phyloP scores from a whole-genome alignment of 2,329 filamentous ascomycete species.

The Aureobasidium sp. region DNA sequence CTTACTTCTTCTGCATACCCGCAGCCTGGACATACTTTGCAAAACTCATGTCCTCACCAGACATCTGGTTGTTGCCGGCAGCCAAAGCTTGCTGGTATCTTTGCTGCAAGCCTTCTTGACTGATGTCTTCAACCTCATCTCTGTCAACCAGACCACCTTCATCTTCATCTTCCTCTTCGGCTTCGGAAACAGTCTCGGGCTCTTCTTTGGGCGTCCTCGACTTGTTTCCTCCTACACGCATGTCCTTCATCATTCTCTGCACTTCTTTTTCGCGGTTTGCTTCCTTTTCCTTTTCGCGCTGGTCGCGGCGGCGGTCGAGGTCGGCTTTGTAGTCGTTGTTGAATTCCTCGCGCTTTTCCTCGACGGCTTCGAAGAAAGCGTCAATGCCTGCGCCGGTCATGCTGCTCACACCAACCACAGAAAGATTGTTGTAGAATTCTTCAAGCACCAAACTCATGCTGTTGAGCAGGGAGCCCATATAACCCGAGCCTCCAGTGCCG shows the following conservation, averaged over 20 bases:
- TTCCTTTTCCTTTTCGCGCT: conserved; percentile 68
- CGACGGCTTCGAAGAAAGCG: conserved; percentile 86
- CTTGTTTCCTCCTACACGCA: conserved; percentile 51
- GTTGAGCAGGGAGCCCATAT: conserved; percentile 92
- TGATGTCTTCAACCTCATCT: conserved; percentile 46
- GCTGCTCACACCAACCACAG: conserved; percentile 84
- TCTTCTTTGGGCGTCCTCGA: conserved; percentile 32
- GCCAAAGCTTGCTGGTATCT: conserved; percentile 70
- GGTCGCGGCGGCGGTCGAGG: conserved; percentile 66
- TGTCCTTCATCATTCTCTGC: conserved; percentile 89
- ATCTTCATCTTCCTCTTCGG: conserved; percentile 41
- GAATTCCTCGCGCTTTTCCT: conserved; percentile 82
- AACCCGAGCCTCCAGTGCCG: conserved; percentile 68
- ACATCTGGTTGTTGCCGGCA: conserved; percentile 35
- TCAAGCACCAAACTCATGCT: conserved; percentile 97
- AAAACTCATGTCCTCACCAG: conserved; percentile 22
- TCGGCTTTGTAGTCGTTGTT: conserved; percentile 86
- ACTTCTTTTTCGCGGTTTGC: conserved; percentile 70
- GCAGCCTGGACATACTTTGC: conserved; percentile 20
- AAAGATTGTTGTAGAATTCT: conserved; percentile 92
- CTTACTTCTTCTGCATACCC: conserved; percentile 15
- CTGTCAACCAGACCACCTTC: conserved; percentile 52
- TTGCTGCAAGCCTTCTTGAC: conserved; percentile 59
- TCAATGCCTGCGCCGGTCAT: conserved; percentile 88
- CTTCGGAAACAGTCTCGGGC: conserved; percentile 43